Base-by-base conservation (phyloP, 768 basidiomycete genomes). In the Leucocoprinus sp. region DNA sequence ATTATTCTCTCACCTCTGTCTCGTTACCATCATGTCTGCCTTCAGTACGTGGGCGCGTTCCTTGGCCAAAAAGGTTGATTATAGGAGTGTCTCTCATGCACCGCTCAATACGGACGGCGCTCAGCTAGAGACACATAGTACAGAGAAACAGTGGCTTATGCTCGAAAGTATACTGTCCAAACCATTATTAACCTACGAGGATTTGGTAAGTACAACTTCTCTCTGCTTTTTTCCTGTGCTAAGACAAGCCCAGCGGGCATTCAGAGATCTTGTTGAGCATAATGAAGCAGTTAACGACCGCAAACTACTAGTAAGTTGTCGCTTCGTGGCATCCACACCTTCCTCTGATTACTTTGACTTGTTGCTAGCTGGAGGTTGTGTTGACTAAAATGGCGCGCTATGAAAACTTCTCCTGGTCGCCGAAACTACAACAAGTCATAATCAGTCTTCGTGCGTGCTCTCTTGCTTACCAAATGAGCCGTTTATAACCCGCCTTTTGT, bases 311-410 rank as follows among this genome's bases (percentile, higher is more conserved):
- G 83, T 72, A 57, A 59, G 73, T 65, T 21, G 23, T 11, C 12
- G 21, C 11, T 26, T 18, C 17, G 21, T 4, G 28, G n/a, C n/a
- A 19, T 24, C 26, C 23, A 21, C 9, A 5, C 35, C 5, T 17
- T 14, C 21, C 14, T n/a, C 21, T 24, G 38, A 21, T 27, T 49
- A 29, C 55, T 55, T 19, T 50, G 34, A 2, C 24, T 19, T 50
- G 34, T 2, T 22, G 4, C n/a, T 45, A 84, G 82, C 74, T 87
- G 24, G 85, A 88, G 61, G 73, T 75, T 36, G 48, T 77, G 6
- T 58, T 88, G 39, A 63, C 69, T 15, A 51, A 77, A 24, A 81
- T 87, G 80, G 68, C 85, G 2, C 69, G 70, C 14, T 63, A 74
- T 48, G 47, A 66, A 49, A 53, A 61, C 27, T 45, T 49, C 2